Percentiles rank a stretch among this genome's conserved stretches.
Evolutionary conservation across 441 rosid species (phyloP).

Genomic region (Populus hybrid): DNA sequence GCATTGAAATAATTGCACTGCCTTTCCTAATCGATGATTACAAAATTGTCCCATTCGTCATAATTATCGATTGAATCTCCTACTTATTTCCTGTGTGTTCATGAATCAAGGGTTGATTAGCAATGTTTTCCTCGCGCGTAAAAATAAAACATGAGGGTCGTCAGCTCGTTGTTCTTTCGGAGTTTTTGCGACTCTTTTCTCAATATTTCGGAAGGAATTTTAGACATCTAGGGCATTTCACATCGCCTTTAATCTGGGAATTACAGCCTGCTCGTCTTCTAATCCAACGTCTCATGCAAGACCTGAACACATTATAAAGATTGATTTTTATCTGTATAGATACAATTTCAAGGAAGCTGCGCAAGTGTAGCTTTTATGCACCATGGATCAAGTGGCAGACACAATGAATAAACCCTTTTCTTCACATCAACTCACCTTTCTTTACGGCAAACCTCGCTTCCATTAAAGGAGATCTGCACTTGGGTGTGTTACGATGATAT

Average conservation of each 20-base stretch:
- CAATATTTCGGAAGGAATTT: not conserved
- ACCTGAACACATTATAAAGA: too few relatives aligned
- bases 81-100: too few relatives aligned
- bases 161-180: not conserved
- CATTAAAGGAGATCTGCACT: not conserved
- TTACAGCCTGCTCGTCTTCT: not conserved
- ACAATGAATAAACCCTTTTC: not conserved
- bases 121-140: too few relatives aligned
- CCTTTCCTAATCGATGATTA: slow-evolving; percentile 6
- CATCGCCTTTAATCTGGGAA: not conserved
- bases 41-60: not conserved
- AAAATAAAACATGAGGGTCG: not conserved
- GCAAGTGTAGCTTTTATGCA: not conserved
- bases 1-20: not conserved
- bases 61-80: too few relatives aligned
- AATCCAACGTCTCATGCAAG: too few relatives aligned
- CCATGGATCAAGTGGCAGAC: not conserved
- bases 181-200: not conserved
- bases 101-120: too few relatives aligned
- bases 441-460: not conserved
- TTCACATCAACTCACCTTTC: not conserved
- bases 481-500: not conserved
- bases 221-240: too few relatives aligned
- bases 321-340: not conserved
- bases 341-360: not conserved